Base-by-base conservation (phyloP, 768 basidiomycete species). In the Kwoniella heveanensis region DNA sequence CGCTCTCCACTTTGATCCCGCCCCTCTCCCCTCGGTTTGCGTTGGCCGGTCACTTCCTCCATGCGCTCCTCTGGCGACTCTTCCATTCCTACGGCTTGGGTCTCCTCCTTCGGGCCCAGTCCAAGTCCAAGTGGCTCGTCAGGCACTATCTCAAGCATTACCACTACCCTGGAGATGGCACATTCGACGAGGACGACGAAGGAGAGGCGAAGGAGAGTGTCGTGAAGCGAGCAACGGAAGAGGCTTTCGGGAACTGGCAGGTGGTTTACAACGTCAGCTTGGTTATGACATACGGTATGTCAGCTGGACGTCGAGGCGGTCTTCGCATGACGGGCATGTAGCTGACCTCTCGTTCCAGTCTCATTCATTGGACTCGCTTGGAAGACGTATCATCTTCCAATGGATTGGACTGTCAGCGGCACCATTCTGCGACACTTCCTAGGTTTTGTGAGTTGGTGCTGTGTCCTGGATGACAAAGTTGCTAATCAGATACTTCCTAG, bases 161-260 rank as follows among this genome's bases (percentile, higher is more conserved):
- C 74, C 87, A 92, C 71, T 98, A 97, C 79, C 77, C 73, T 15
- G 64, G 57, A 24, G 64, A 58, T 36, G 53, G 57, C 47, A 49
- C 51, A 17, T 51, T n/a, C 32, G 68, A 56, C 36, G 60, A 27
- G 21, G 55, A 32, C 29, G 53, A 48, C 13, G 65, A 57, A n/a
- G 52, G 51, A 0, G 67, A 68, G 54, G 85, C 87, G 9, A 82
- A 83, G 50, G 83, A 86, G 62, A 87, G 90, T 59, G 85, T 84
- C 17, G 86, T 85, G 4, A 84, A 87, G 62, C 86, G 87, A 50
- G 94, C 95, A 0, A 86, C 93, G n/a, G 84, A 87, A 39, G 96
- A 99, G 76, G 92, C 95, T 0, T 99, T 97, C 71, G 84, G 85
- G 26, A 97, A 96, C 79, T 99, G 94, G 93, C 97, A 97, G 80